These are phyloP conservation scores for Dendrobium huoshanense DNA, from an alignment of 106 monocot genomes.

Conservation along the genomic window DNA sequence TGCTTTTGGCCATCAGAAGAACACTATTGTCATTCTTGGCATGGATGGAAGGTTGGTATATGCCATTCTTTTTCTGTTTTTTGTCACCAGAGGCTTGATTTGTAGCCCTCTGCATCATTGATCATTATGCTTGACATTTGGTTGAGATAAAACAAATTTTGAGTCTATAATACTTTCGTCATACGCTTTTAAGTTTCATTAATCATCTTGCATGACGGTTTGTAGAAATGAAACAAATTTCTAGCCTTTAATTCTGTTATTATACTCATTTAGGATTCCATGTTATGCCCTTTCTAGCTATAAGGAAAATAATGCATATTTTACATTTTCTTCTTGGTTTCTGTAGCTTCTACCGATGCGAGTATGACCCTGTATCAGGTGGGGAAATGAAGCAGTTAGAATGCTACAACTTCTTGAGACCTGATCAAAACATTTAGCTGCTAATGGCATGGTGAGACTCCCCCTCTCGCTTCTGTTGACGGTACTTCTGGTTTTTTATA, in stretches of 20 bases:
- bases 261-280: background rate
- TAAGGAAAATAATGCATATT: background rate
- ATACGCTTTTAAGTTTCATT: no score
- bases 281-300: background rate
- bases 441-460: background rate
- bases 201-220: no score
- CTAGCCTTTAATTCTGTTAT: background rate
- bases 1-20: conserved; percentile 96
- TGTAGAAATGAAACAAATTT: no score
- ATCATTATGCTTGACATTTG: no score
- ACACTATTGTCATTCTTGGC: conserved; percentile 82
- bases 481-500: no score
- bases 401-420: conserved; percentile 57
- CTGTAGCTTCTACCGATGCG: conserved; percentile 68
- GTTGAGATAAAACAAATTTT: no score
- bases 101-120: no score
- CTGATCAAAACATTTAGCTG: conserved; percentile 17
- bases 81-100: no score
- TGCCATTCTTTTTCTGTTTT: no score
- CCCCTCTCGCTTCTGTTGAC: background rate
- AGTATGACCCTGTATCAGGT: conserved; percentile 46
- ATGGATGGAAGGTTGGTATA: conserved; percentile 83
- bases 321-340: background rate
- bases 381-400: conserved; percentile 76
- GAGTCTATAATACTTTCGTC: no score